Evolutionary conservation across 805 yeast genomes (phyloP).

Genomic region (Metschnikowia anglica): DNA sequence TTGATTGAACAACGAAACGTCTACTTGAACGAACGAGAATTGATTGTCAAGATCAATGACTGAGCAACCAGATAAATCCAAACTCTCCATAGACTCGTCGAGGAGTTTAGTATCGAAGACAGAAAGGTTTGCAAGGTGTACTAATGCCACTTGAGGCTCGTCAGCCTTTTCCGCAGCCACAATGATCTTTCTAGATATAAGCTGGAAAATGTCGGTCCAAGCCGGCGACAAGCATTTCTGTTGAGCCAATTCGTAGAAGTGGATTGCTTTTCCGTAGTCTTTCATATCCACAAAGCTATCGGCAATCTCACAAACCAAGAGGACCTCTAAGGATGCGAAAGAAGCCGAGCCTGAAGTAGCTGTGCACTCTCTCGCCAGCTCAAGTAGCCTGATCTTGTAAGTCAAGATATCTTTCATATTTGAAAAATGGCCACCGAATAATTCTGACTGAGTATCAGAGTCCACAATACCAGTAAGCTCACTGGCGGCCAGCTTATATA

Average conservation of each 20-base stretch:
- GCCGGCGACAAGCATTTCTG: background rate
- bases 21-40: background rate
- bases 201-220: constrained; percentile 12
- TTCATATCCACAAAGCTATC: constrained; percentile 38
- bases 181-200: constrained; percentile 5
- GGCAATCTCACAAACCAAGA: constrained; percentile 50
- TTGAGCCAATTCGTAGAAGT: constrained; percentile 17
- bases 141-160: constrained; percentile 1
- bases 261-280: constrained; percentile 22
- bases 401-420: constrained; percentile 8
- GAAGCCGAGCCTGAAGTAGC: background rate
- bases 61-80: background rate
- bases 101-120: background rate
- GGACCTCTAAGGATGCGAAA: constrained; percentile 17
- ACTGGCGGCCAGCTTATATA: constrained; percentile 33
- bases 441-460: constrained; percentile 4
- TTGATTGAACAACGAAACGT: constrained; percentile 1
- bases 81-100: background rate
- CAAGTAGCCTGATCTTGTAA: constrained; percentile 9
- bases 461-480: constrained; percentile 22
- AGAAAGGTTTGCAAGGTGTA: constrained; percentile 8
- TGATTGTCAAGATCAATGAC: background rate
- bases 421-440: background rate
- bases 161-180: background rate
- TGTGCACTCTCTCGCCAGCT: constrained; percentile 1